phyloP scores from a whole-genome alignment of 805 yeast genomes.

The Yarrowia osloensis region DNA sequence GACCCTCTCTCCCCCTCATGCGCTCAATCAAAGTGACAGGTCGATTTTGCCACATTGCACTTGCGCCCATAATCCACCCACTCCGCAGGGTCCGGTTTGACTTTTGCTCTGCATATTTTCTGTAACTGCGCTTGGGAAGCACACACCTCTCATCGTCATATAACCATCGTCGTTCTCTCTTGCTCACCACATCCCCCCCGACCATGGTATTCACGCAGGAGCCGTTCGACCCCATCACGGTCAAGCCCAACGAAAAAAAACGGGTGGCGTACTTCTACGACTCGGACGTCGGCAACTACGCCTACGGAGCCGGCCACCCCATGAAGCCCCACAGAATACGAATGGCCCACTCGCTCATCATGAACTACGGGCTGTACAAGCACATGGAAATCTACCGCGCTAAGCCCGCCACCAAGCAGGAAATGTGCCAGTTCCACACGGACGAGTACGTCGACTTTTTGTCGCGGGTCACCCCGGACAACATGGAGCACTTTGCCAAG shows the following conservation, averaged over 20 bases:
- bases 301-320: slow-evolving; percentile 98
- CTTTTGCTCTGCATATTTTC: slow-evolving; percentile 16
- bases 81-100: background rate
- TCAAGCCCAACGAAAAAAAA: slow-evolving; percentile 30
- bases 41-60: background rate
- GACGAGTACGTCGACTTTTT: slow-evolving; percentile 95
- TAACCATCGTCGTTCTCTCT: background rate
- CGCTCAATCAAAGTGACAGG: background rate
- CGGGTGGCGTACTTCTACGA: slow-evolving; percentile 31
- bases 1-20: background rate
- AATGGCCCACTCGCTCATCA: slow-evolving; percentile 95
- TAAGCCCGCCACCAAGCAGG: slow-evolving; percentile 96
- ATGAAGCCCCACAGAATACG: slow-evolving; percentile 99
- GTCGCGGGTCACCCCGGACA: slow-evolving; percentile 89
- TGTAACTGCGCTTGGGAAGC: background rate
- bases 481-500: slow-evolving; percentile 78
- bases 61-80: slow-evolving; percentile 4
- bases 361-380: slow-evolving; percentile 95
- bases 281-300: slow-evolving; percentile 94
- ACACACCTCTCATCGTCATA: background rate
- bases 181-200: background rate
- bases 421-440: slow-evolving; percentile 97
- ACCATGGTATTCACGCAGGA: slow-evolving; percentile 29
- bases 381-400: slow-evolving; percentile 97
- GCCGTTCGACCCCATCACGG: slow-evolving; percentile 31